phyloP scores from a whole-genome alignment of 2,329 filamentous ascomycete genomes.

The Incumbomyces lentus region DNA sequence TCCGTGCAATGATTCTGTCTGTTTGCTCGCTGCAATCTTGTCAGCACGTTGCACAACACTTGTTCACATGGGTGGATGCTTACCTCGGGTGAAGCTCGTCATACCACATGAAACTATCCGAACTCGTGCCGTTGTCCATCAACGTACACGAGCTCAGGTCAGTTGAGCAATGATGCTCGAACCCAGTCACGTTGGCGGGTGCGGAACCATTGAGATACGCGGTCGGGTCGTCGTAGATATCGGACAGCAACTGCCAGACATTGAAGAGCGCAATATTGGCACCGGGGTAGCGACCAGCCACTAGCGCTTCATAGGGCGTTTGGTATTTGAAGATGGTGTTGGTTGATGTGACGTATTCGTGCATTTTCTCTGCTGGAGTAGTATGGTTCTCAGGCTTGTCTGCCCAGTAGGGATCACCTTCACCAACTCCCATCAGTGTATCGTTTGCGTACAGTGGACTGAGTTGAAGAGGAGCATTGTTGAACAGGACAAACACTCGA shows the following conservation, averaged over 20 bases:
- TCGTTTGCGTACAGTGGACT: constrained; percentile 54
- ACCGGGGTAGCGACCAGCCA: constrained; percentile 38
- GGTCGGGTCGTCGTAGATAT: constrained; percentile 49
- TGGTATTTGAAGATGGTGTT: constrained; percentile 45
- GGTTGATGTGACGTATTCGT: constrained; percentile 35
- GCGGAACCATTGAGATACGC: constrained; percentile 52
- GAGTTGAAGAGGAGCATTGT: constrained; percentile 56
- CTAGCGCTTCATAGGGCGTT: constrained; percentile 36
- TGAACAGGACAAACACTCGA: constrained; percentile 62
- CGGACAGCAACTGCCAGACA: constrained; percentile 40
- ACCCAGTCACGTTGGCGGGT: constrained; percentile 53
- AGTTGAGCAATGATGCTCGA: constrained; percentile 45
- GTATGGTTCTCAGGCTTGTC: constrained; percentile 42
- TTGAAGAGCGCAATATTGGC: constrained; percentile 58
- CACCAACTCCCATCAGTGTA: constrained; percentile 32
- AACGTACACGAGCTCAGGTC: constrained; percentile 49
- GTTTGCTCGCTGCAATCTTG: constrained; percentile 39
- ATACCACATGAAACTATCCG: constrained; percentile 17
- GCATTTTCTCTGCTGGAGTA: constrained; percentile 41
- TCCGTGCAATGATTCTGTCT: constrained; percentile 45
- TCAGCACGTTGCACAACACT: background rate
- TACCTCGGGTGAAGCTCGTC: constrained; percentile 59
- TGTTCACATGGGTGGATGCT: background rate
- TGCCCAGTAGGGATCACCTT: constrained; percentile 37
- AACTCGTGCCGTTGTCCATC: constrained; percentile 24